Percentiles rank a stretch among this genome's conserved stretches.
Evolutionary conservation across 176 grass and related monocot genomes (phyloP).

Genomic region (Hsuehochloa calcarea): DNA sequence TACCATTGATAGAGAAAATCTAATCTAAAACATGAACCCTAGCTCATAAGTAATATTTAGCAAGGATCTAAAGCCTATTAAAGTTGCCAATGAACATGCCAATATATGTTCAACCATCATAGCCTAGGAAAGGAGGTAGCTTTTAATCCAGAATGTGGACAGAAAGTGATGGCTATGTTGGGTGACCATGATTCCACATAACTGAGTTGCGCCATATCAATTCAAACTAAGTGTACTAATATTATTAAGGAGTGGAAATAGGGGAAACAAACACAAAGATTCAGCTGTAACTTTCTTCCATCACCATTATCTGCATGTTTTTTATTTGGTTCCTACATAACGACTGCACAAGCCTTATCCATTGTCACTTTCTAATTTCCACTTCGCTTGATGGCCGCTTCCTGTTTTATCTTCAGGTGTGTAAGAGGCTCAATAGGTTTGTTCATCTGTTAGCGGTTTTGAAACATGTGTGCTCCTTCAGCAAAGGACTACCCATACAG

Average conservation of each 20-base stretch:
- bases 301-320: not conserved
- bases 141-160: not conserved
- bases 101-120: slow-evolving; percentile 6
- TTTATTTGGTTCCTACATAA: not conserved
- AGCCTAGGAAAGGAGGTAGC: not conserved
- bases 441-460: not conserved
- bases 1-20: too few relatives aligned
- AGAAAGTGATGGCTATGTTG: slow-evolving; percentile 5
- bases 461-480: slow-evolving; percentile 12
- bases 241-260: not conserved
- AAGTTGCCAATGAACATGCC: not conserved
- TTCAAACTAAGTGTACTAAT: not conserved
- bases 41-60: not conserved
- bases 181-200: slow-evolving; percentile 12
- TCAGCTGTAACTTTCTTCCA: not conserved
- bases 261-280: not conserved
- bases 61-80: not conserved
- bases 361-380: not conserved
- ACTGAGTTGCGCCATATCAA: slow-evolving; percentile 6
- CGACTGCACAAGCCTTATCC: not conserved
- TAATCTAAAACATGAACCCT: too few relatives aligned
- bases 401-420: not conserved
- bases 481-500: not conserved
- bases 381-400: not conserved
- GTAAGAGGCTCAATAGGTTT: not conserved